Percentiles rank a stretch among this genome's conserved stretches.
Conservation (phyloP, 1,139 yeast species). For the Kodamaea arcana region DNA sequence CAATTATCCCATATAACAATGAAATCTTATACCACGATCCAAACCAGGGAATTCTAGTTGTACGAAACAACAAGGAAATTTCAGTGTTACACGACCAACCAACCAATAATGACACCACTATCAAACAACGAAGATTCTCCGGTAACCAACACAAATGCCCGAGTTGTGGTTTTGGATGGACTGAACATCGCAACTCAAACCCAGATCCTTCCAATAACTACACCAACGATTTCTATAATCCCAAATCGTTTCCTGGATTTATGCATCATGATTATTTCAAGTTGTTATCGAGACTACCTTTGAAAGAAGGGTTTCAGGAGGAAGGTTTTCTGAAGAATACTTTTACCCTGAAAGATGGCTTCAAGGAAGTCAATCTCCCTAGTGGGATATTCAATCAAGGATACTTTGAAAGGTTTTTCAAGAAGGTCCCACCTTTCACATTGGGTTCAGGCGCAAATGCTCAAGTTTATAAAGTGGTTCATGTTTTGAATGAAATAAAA, state of each 20-base stretch:
- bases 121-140: too few species aligned
- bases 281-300: constrained; percentile 29
- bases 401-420: constrained; percentile 67
- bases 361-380: constrained; percentile 21
- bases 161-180: constrained; percentile 39
- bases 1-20: constrained; percentile 37
- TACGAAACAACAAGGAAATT: constrained; percentile 40
- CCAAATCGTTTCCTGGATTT: constrained; percentile 15
- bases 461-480: constrained; percentile 78
- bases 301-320: constrained; percentile 2
- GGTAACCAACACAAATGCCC: constrained; percentile 27
- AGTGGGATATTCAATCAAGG: constrained; percentile 61
- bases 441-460: constrained; percentile 85
- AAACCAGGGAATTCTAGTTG: constrained; percentile 38
- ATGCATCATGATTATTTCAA: constrained; percentile 42
- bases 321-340: constrained; percentile 13
- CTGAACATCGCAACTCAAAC: constrained; percentile 5
- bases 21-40: constrained; percentile 38
- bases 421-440: constrained; percentile 31
- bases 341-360: constrained; percentile 1
- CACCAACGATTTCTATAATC: background rate
- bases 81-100: constrained; percentile 38
- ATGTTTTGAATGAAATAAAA: constrained; percentile 63
- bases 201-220: background rate
- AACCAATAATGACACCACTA: too few species aligned